phyloP scores from a whole-genome alignment of 164 flowering plant genomes.

The Liriodendron chinense region DNA sequence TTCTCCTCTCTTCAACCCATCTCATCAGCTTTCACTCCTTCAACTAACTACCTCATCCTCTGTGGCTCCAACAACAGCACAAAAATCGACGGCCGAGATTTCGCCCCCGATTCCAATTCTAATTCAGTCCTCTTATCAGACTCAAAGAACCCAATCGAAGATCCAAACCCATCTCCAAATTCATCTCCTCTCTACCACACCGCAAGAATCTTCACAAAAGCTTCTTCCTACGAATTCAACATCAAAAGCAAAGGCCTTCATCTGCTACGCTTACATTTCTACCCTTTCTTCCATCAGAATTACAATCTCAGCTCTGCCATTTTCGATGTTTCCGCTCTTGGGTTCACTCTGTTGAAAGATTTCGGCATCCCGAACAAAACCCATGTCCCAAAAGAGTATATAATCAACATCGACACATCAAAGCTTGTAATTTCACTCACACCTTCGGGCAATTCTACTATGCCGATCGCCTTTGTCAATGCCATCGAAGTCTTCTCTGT shows the following conservation, averaged over 20 bases:
- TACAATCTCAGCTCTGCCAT: slow-evolving; percentile 14
- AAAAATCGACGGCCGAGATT: slow-evolving; percentile 17
- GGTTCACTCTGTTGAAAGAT: slow-evolving; percentile 8
- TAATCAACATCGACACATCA: slow-evolving; percentile 30
- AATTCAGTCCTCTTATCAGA: background rate
- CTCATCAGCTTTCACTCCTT: slow-evolving; percentile 7
- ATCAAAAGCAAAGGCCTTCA: slow-evolving; percentile 11
- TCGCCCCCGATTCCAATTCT: slow-evolving; percentile 5
- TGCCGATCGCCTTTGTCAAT: slow-evolving; percentile 61
- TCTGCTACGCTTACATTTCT: slow-evolving; percentile 27
- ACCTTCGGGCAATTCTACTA: slow-evolving; percentile 32
- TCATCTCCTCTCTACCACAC: slow-evolving; percentile 6
- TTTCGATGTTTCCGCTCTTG: slow-evolving; percentile 18
- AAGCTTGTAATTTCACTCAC: slow-evolving; percentile 39
- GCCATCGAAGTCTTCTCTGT: slow-evolving; percentile 83
- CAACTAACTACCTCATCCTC: slow-evolving; percentile 42
- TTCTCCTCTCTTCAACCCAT: background rate
- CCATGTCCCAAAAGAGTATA: slow-evolving; percentile 49
- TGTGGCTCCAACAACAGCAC: slow-evolving; percentile 64
- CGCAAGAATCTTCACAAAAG: slow-evolving; percentile 7
- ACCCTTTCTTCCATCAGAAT: slow-evolving; percentile 14
- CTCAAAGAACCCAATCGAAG: background rate
- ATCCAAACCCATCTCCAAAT: background rate
- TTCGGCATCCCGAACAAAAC: slow-evolving; percentile 8
- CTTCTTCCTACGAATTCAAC: slow-evolving; percentile 10